phyloP scores from a whole-genome alignment of 2,329 filamentous ascomycete genomes.

The Talaromyces pinophilus region DNA sequence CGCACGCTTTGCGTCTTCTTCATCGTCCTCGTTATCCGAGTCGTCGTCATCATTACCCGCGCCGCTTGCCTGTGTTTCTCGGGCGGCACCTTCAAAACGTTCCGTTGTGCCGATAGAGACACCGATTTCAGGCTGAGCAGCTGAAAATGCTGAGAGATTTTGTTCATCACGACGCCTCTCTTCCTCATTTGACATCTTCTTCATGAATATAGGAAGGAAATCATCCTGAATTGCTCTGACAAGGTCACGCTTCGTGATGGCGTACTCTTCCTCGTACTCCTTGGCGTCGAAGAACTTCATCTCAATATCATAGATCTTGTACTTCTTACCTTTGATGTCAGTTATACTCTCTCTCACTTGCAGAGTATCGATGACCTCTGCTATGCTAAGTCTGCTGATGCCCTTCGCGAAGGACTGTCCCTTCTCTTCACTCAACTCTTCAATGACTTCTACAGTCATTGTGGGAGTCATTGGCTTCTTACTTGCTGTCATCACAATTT shows the following conservation, averaged over 20 bases:
- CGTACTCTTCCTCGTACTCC: conserved; percentile 85
- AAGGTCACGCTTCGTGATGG: conserved; percentile 76
- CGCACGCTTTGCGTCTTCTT: conserved; percentile 67
- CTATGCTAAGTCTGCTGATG: conserved; percentile 81
- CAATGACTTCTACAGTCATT: conserved; percentile 71
- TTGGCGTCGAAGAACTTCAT: conserved; percentile 80
- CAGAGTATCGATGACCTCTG: conserved; percentile 79
- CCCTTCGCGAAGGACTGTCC: conserved; percentile 84
- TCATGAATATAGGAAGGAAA: conserved; percentile 71
- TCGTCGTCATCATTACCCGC: conserved; percentile 65
- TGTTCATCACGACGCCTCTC: conserved; percentile 71
- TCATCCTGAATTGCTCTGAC: conserved; percentile 76
- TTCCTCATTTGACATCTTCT: conserved; percentile 72
- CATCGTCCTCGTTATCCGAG: conserved; percentile 69
- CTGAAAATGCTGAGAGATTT: conserved; percentile 57
- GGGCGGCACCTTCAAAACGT: conserved; percentile 44
- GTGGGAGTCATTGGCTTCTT: conserved; percentile 82
- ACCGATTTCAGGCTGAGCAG: conserved; percentile 76
- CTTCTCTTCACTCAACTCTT: conserved; percentile 68
- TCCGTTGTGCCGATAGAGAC: conserved; percentile 60
- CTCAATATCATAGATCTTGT: conserved; percentile 81
- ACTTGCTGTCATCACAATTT: conserved; percentile 98
- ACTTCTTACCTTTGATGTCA: conserved; percentile 65
- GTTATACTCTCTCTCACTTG: conserved; percentile 75
- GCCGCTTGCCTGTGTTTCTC: conserved; percentile 52